Base-by-base conservation (phyloP, 2,329 filamentous ascomycete species). In the Claviceps maximensis region DNA sequence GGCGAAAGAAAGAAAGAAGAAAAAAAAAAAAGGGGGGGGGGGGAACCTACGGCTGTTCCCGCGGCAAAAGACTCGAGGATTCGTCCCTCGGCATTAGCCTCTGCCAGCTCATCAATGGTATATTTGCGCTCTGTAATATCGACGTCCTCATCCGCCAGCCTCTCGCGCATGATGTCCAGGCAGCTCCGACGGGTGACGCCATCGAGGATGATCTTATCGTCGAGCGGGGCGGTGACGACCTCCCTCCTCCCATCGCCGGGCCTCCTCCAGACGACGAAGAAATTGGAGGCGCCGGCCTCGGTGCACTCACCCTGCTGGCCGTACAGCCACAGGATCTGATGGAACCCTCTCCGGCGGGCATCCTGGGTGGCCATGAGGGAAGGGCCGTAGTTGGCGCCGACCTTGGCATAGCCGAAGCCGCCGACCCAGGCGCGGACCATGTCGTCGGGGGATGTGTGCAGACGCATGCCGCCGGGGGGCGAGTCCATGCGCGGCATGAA, bases 311-410 rank as follows among this genome's bases (percentile, higher is more conserved):
- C 80, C 60, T 91, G 77, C 42, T 79, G 69, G 1, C 89, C 89
- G 63, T 95, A 93, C 50, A 96, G 77, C 90, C 90, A 96, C n/a
- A 96, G 78, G 53, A 96, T 85, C 75, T 96, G 91, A 64, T 91
- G 80, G 69, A 82, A 96, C 0, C 91, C 90, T 42, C 79, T 71
- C 12, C 72, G 73, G 53, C 82, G 74, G 3, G 90, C 90, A 67
- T 90, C 86, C 19, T 77, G 77, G 49, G 89, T 89, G 3, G 88
- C 87, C 52, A 88, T 75, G 52, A 96, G 76, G 21, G 80, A 84
- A 19, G 90, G 90, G 0, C 90, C 90, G 68, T 95, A 96, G 74
- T 95, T 96, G 56, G 90, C 90, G 52, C 90, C 90, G 36, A 96
- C 80, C 71, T 96, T 96, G 56, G 89, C 89, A 64, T 86, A 90